These are phyloP conservation scores for Plectosphaerella plurivora DNA, from an alignment of 2,329 filamentous ascomycete species.

Conservation along the genomic window DNA sequence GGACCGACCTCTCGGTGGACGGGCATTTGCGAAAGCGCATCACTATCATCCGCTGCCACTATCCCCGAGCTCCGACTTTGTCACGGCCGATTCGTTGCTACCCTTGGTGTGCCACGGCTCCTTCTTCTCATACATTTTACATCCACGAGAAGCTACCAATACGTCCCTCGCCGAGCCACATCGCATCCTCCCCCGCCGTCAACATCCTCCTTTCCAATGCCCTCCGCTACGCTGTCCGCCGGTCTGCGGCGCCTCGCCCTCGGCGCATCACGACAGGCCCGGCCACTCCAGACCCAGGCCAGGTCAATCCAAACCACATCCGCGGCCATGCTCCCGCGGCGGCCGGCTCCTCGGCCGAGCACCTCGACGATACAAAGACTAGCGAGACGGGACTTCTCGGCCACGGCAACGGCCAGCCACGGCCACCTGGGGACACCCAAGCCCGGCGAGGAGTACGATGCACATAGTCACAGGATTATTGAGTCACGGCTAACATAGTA, in stretches of 20 bases:
- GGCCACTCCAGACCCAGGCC: constrained; percentile 14
- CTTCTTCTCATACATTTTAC: background rate
- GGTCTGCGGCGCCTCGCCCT: constrained; percentile 26
- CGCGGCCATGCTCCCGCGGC: background rate
- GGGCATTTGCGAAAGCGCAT: constrained; percentile 8
- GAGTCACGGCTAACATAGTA: background rate
- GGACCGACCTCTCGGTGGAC: constrained; percentile 4
- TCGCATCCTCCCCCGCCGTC: background rate
- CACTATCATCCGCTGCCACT: constrained; percentile 1
- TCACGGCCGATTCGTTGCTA: background rate
- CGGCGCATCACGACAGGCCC: constrained; percentile 22
- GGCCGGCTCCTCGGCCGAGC: background rate
- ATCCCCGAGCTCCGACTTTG: background rate
- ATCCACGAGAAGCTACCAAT: background rate
- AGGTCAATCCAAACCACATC: constrained; percentile 1
- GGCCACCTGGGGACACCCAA: constrained; percentile 81
- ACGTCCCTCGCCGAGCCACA: background rate
- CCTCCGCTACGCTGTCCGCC: constrained; percentile 4
- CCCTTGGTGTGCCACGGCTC: background rate
- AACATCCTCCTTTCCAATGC: background rate
- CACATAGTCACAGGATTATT: background rate
- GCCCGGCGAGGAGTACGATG: constrained; percentile 80
- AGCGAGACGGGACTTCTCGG: constrained; percentile 56
- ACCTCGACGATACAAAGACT: constrained; percentile 6
- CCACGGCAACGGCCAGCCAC: constrained; percentile 57